Evolutionary conservation across 352 stramenopile species (phyloP), one percentile per base, ranked within the genome.

Genomic region (Phytopythium cucurbitacearum): DNA sequence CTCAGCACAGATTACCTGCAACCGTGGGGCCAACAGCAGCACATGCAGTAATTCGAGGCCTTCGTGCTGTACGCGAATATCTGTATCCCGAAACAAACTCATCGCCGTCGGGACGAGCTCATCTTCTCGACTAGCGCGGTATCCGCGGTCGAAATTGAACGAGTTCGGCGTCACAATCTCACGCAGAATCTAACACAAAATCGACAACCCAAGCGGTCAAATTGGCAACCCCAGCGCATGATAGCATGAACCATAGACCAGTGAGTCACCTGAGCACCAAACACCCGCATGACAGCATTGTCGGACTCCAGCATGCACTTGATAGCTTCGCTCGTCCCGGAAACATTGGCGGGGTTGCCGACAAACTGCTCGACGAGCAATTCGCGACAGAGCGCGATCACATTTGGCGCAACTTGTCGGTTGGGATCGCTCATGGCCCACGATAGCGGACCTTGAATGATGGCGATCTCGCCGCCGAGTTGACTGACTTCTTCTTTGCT

Each of bases 361-460:
- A 72, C 60, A 21, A 85, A 67, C 62, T 87, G 80, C 48, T 88
- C 76, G 13, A 91, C 46, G 15, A 91, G 54, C 7, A 71, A 58
- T 10, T 71, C 62, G 4, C 71, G 67, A 58, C 77, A 83, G 38
- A 67, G 38, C 10, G 51, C 59, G 57, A 60, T 65, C 35, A 67
- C 46, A 51, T n/a, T 40, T 28, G 47, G 63, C 16, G 53, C 40
- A 34, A 7, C 38, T 60, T 45, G 16, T 64, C 51, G 51, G 60
- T 40, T 60, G 42, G 11, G 13, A 10, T 62, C 52, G 9, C 64
- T 62, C 33, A 51, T 61, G 8, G 45, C 48, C 16, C 38, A 32
- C 10, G 48, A 38, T 4, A 89, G 56, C 1, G 70, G 66, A 3
- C 77, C 68, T 2, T 56, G 59, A 42, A 82, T 68, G 28, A 87